Percentiles rank a stretch among this genome's conserved stretches.
These are phyloP conservation scores for Leishmania gerbilli DNA, from an alignment of 208 protist genomes.

Conservation along the genomic window DNA sequence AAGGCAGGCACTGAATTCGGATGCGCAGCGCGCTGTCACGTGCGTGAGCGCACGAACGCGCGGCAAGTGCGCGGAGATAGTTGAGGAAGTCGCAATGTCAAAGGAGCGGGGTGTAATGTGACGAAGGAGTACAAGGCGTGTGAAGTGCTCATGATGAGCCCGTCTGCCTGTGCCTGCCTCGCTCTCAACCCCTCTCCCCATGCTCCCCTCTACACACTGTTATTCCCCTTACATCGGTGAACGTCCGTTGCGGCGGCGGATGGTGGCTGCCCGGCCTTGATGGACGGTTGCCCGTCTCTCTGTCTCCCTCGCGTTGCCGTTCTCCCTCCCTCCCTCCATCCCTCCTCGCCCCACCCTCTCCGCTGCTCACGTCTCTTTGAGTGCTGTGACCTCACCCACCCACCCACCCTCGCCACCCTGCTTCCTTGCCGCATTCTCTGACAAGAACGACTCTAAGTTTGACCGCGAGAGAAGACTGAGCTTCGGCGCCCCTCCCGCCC, in stretches of 20 bases:
- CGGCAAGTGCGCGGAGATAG: not conserved
- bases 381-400: not conserved
- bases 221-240: not conserved
- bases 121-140: not conserved
- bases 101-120: too few relatives aligned
- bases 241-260: not conserved
- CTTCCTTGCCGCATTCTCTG: not conserved
- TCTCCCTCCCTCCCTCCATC: not conserved
- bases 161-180: not conserved
- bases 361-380: not conserved
- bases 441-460: not conserved
- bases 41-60: not conserved
- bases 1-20: not conserved
- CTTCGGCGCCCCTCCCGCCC: not conserved
- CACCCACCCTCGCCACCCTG: too few relatives aligned
- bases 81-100: not conserved
- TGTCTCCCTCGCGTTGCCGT: not conserved
- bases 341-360: not conserved
- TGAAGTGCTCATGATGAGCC: not conserved
- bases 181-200: not conserved
- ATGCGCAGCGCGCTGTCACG: not conserved
- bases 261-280: not conserved
- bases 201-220: not conserved
- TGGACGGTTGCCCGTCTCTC: not conserved
- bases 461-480: not conserved